These are phyloP conservation scores for Penicillium janthinellum DNA, from an alignment of 2,329 filamentous ascomycete species.

Conservation along the genomic window DNA sequence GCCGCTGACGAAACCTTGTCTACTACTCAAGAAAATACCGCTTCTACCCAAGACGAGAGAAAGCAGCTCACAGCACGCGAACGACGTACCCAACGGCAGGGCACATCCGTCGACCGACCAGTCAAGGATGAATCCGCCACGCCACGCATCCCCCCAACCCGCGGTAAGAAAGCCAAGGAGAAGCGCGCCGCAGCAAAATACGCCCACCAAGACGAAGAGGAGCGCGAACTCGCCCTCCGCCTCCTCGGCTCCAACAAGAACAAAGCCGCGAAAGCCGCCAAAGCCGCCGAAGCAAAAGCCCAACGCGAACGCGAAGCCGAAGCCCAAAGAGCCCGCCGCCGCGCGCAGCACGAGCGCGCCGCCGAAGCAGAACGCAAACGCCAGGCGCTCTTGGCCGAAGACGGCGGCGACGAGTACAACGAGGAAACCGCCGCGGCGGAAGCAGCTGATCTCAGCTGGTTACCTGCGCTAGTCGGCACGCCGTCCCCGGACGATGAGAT, in stretches of 20 bases:
- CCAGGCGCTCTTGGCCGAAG: conserved; percentile 66
- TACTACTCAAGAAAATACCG: conserved; percentile 26
- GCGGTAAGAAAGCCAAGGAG: conserved; percentile 78
- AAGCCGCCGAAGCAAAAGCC: conserved; percentile 60
- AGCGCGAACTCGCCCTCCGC: conserved; percentile 77
- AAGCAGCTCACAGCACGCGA: conserved; percentile 48
- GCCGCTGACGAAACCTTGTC: conserved; percentile 21
- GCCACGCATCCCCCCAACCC: conserved; percentile 42
- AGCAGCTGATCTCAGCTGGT: conserved; percentile 61
- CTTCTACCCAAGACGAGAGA: conserved; percentile 24
- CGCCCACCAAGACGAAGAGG: conserved; percentile 91
- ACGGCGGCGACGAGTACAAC: conserved; percentile 62
- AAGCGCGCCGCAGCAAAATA: conserved; percentile 91
- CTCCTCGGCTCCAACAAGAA: conserved; percentile 72
- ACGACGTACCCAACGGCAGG: conserved; percentile 35
- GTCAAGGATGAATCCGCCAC: conserved; percentile 22
- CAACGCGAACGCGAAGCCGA: conserved; percentile 71
- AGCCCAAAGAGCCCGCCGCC: conserved; percentile 72
- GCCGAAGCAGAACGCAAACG: conserved; percentile 65
- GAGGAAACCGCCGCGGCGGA: conserved; percentile 52
- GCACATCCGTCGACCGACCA: conserved; percentile 29
- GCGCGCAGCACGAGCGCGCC: conserved; percentile 76
- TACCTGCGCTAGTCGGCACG: conserved; percentile 67
- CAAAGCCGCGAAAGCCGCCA: conserved; percentile 65
- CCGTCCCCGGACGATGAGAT: conserved; percentile 80